Base-by-base conservation (phyloP, 129 eudicot species). In the Silybum marianum region DNA sequence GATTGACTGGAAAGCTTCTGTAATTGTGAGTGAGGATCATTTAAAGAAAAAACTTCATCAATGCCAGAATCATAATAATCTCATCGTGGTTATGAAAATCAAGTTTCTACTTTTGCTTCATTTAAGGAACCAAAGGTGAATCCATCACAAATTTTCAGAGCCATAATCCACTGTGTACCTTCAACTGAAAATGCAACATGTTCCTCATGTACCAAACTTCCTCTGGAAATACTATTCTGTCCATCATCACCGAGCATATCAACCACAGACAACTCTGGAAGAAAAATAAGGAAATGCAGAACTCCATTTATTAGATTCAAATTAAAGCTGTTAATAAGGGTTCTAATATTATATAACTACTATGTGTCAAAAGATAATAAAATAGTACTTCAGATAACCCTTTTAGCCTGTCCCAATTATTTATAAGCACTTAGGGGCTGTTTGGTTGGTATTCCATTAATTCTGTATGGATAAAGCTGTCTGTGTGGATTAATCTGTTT, bases 121-220 rank as follows among this genome's bases (percentile, higher is more conserved):
- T 44, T 75, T 6, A 58, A 28, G 19, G 14, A 75, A 28, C 63
- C 63, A 48, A 69, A 72, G 36, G 71, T 83, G 79, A 26, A 78
- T 42, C 69, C 9, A 18, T 54, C 30, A 82, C 16, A 60, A 34
- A 68, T 65, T 65, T 66, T 81, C 19, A 22, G 22, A 66, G 70
- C 25, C 34, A 7, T 81, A 73, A 82, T 48, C 62, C 54, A 36
- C 78, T 40, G 32, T 32, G 72, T 82, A 95, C 99, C 99, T 95
- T 92, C 94, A 69, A 95, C 84, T 67, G 97, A 89, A 85, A 95
- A 95, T 26, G 97, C 90, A 62, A 89, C 99, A 88, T 95, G 99
- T 78, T 91, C 81, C 88, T 95, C 96, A 75, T 71, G 88, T 67
- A 25, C 84, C 34, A 85, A 76, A 80, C 74, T 78, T 85, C 86